A percentile compares a stretch with the other conserved stretches of the same genome.
These are phyloP conservation scores for Nicotiana tabacum DNA, from an alignment of 257 asterid genomes.

Conservation along the genomic window DNA sequence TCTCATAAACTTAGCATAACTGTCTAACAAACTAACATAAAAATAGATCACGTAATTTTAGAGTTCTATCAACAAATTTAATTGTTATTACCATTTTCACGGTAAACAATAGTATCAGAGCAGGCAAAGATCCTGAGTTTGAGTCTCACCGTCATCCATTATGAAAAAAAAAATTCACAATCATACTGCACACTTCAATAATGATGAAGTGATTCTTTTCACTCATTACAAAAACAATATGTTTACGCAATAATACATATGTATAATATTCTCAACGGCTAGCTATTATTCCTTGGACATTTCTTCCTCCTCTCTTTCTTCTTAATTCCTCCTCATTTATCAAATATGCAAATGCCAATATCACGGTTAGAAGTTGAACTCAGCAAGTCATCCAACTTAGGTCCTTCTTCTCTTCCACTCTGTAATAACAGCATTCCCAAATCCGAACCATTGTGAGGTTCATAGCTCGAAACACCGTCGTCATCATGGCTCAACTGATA, in stretches of 20 bases:
- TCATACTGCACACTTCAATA: too few species aligned
- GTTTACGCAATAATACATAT: background rate
- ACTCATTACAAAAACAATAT: background rate
- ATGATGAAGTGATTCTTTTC: background rate
- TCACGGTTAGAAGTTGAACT: constrained; percentile 36
- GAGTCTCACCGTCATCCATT: too few species aligned
- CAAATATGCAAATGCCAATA: constrained; percentile 55
- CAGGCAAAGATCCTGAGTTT: too few species aligned
- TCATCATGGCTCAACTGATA: constrained; percentile 66
- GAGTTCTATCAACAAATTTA: too few species aligned
- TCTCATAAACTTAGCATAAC: too few species aligned
- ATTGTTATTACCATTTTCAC: too few species aligned
- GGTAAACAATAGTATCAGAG: too few species aligned
- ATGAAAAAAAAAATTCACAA: too few species aligned
- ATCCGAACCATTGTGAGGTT: constrained; percentile 21
- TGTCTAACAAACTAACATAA: too few species aligned
- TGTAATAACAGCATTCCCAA: constrained; percentile 38
- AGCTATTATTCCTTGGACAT: too few species aligned
- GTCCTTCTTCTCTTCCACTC: constrained; percentile 36
- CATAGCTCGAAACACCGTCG: constrained; percentile 19
- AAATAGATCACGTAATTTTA: too few species aligned
- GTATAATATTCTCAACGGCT: background rate
- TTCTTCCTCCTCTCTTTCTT: background rate
- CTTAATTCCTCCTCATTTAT: constrained; percentile 19
- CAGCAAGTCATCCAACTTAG: constrained; percentile 32